Conservation (phyloP, 2,329 filamentous ascomycete genomes). For the Fusarium dimerum region DNA sequence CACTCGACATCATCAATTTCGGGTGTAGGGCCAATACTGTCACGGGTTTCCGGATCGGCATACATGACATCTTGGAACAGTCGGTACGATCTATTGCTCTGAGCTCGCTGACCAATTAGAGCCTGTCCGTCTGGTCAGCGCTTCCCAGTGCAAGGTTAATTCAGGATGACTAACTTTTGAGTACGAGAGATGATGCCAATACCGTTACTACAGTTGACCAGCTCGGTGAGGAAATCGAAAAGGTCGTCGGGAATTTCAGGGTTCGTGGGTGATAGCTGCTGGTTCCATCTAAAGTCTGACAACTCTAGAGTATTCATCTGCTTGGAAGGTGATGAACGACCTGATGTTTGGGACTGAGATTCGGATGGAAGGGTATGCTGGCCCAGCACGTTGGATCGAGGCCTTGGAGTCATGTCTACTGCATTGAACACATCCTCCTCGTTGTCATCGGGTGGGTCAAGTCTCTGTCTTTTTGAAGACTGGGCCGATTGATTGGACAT, state of each 20-base stretch:
- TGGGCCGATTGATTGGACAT: conserved; percentile 1
- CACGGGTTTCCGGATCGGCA: conserved; percentile 2
- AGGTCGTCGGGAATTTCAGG: conserved; percentile 3
- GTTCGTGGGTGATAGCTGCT: conserved; percentile 2
- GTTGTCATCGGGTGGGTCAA: neutral
- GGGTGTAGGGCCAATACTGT: conserved; percentile 1
- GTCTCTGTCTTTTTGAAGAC: neutral
- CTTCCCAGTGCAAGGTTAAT: too few relatives aligned
- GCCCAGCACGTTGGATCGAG: conserved; percentile 1
- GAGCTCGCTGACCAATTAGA: neutral
- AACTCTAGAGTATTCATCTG: conserved; percentile 1
- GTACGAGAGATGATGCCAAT: conserved; percentile 1
- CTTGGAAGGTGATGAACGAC: conserved; percentile 3
- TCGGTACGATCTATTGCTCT: conserved; percentile 2
- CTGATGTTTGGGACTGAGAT: conserved; percentile 3
- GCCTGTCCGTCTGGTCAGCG: neutral
- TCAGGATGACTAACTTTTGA: neutral
- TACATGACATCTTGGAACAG: conserved; percentile 3
- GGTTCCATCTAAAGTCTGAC: conserved; percentile 2
- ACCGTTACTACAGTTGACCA: conserved; percentile 2
- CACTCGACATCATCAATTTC: neutral
- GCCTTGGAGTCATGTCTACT: conserved; percentile 1
- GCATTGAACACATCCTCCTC: neutral
- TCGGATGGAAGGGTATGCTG: conserved; percentile 1
- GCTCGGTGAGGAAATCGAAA: conserved; percentile 1